Evolutionary conservation across 805 yeast genomes (phyloP).

Genomic region (Torulaspora delbrueckii): DNA sequence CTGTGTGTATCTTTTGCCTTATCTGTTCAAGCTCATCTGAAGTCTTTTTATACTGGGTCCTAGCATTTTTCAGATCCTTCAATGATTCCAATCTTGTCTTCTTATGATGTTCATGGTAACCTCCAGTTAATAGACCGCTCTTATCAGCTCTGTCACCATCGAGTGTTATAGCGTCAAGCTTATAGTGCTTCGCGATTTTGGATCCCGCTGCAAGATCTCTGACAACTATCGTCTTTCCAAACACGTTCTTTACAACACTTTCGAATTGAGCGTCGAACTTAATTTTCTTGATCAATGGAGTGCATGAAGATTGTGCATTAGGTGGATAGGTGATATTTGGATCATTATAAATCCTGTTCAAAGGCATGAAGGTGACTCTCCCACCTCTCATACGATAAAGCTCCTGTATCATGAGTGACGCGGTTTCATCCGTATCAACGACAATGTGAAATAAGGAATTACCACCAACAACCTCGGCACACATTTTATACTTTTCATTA

Average conservation of each 20-base stretch:
- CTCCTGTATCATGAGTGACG: constrained; percentile 72
- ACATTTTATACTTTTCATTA: constrained; percentile 74
- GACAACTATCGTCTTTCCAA: constrained; percentile 77
- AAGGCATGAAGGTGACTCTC: constrained; percentile 85
- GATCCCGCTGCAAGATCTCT: constrained; percentile 63
- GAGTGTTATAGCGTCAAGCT: constrained; percentile 73
- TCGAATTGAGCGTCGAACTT: constrained; percentile 53
- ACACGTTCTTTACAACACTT: constrained; percentile 71
- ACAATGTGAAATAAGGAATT: constrained; percentile 80
- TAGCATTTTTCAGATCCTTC: constrained; percentile 50
- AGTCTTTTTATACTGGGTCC: constrained; percentile 17
- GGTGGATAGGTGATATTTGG: constrained; percentile 52
- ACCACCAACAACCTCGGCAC: constrained; percentile 89
- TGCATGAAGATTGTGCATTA: constrained; percentile 45
- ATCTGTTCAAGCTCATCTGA: constrained; percentile 41
- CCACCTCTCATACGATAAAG: constrained; percentile 67
- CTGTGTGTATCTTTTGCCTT: constrained; percentile 38
- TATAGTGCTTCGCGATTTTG: constrained; percentile 55
- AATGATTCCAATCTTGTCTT: constrained; percentile 68
- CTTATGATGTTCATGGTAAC: constrained; percentile 62
- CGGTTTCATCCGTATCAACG: constrained; percentile 83
- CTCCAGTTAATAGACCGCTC: constrained; percentile 84
- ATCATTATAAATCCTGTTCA: constrained; percentile 55
- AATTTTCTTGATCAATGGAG: constrained; percentile 74
- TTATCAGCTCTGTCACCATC: constrained; percentile 89